Conservation (phyloP, 495 filamentous ascomycete species). For the Geopyxis carbonaria region DNA sequence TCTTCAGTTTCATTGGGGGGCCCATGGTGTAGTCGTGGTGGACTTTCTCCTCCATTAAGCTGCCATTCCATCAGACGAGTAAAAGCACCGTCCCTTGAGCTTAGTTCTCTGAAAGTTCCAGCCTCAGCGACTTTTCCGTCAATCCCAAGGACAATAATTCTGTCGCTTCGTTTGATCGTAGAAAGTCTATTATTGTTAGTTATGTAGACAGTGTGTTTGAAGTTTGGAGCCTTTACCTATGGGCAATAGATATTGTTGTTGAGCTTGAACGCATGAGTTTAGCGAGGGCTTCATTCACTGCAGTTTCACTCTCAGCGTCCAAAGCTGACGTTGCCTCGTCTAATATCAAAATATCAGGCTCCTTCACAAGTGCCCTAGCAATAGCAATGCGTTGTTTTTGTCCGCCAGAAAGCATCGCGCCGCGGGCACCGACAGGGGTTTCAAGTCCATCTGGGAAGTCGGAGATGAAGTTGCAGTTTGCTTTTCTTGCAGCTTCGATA, state of each 20-base stretch:
- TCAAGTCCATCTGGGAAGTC: conserved; percentile 95
- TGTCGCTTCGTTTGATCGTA: conserved; percentile 88
- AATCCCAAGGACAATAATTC: conserved; percentile 63
- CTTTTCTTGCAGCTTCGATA: conserved; percentile 67
- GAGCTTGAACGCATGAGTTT: conserved; percentile 67
- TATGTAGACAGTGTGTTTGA: background rate
- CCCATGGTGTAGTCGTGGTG: conserved; percentile 1
- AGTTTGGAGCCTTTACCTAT: conserved; percentile 32
- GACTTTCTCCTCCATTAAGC: conserved; percentile 61
- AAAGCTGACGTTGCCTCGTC: conserved; percentile 89
- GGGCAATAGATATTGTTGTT: conserved; percentile 81
- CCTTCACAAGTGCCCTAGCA: conserved; percentile 81
- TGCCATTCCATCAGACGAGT: conserved; percentile 98
- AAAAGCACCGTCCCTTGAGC: conserved; percentile 62
- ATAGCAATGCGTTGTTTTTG: conserved; percentile 98
- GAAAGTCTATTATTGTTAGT: conserved; percentile 33
- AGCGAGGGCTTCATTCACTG: conserved; percentile 76
- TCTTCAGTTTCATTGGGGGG: background rate
- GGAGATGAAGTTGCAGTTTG: conserved; percentile 92
- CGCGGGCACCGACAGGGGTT: conserved; percentile 79
- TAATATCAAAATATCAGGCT: conserved; percentile 88
- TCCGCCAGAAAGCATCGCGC: conserved; percentile 84
- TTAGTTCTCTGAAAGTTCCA: conserved; percentile 65
- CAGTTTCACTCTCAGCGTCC: conserved; percentile 92
- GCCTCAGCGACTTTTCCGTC: conserved; percentile 82